Conservation (phyloP, 495 filamentous ascomycete species). For the Letharia lupina region DNA sequence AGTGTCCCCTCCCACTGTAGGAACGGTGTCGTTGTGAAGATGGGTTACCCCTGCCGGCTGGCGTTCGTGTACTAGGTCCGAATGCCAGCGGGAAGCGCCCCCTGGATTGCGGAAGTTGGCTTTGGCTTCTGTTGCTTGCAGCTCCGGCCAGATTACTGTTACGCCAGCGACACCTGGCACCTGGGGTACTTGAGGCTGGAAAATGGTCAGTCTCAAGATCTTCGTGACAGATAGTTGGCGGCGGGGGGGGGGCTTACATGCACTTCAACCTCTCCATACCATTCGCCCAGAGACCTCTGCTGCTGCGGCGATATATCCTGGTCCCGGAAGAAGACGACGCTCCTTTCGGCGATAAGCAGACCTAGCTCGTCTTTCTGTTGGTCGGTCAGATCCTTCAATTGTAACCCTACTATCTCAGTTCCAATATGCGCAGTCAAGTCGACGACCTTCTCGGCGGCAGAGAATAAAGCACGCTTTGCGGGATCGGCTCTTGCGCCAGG, state of each 20-base stretch:
- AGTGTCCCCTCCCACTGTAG: conserved; percentile 58
- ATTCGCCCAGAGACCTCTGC: conserved; percentile 57
- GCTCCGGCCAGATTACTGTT: conserved; percentile 56
- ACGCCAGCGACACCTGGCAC: conserved; percentile 41
- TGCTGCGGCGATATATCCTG: conserved; percentile 64
- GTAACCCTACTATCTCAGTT: conserved; percentile 61
- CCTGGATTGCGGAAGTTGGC: conserved; percentile 56
- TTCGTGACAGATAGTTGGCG: neutral
- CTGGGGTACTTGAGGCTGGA: conserved; percentile 58
- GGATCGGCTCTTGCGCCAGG: conserved; percentile 58
- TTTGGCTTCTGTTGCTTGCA: conserved; percentile 46
- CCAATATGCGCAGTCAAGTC: conserved; percentile 60
- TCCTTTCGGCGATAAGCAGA: conserved; percentile 60
- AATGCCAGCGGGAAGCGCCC: conserved; percentile 60
- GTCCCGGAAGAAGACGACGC: conserved; percentile 68
- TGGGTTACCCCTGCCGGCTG: conserved; percentile 65
- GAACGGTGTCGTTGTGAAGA: conserved; percentile 60
- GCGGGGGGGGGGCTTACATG: conserved; percentile 43
- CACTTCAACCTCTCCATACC: conserved; percentile 58
- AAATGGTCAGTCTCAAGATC: neutral
- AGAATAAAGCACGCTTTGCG: conserved; percentile 54
- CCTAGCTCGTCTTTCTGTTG: conserved; percentile 65
- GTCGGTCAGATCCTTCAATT: conserved; percentile 58
- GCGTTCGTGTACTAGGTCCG: conserved; percentile 59
- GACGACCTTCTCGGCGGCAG: conserved; percentile 57